Evolutionary conservation across 2,329 filamentous ascomycete genomes (phyloP).

Genomic region (Hymenoscyphus linearis): DNA sequence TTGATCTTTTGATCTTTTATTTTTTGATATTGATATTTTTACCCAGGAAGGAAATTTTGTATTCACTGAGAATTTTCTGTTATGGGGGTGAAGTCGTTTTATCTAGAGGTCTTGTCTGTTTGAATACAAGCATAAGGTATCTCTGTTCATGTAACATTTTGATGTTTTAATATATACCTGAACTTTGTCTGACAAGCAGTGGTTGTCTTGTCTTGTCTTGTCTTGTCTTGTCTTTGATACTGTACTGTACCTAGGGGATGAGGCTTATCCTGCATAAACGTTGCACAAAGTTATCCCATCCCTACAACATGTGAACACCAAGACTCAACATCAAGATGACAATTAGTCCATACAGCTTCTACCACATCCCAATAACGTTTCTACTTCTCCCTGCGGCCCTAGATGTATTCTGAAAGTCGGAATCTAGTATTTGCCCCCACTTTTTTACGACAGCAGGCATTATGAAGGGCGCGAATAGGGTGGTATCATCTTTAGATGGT

Average conservation of each 20-base stretch:
- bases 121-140: too few relatives aligned
- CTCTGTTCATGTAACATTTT: too few relatives aligned
- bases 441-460: constrained; percentile 10
- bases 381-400: not conserved
- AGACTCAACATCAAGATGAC: not conserved
- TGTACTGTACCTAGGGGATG: too few relatives aligned
- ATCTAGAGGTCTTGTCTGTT: too few relatives aligned
- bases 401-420: constrained; percentile 3
- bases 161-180: too few relatives aligned
- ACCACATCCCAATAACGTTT: not conserved
- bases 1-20: too few relatives aligned
- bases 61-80: too few relatives aligned
- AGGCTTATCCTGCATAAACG: not conserved
- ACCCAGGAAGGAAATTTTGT: too few relatives aligned
- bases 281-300: not conserved
- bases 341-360: not conserved
- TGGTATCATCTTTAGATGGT: constrained; percentile 31
- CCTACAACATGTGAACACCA: not conserved
- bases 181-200: too few relatives aligned
- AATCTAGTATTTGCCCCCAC: not conserved
- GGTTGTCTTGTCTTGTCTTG: too few relatives aligned
- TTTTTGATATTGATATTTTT: too few relatives aligned
- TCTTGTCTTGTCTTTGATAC: not conserved
- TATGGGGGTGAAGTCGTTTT: too few relatives aligned
- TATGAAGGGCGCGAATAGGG: constrained; percentile 30